A percentile compares a stretch with the other conserved stretches of the same genome.
phyloP scores from a whole-genome alignment of 139 green algal species.

The Marvania coccoides region DNA sequence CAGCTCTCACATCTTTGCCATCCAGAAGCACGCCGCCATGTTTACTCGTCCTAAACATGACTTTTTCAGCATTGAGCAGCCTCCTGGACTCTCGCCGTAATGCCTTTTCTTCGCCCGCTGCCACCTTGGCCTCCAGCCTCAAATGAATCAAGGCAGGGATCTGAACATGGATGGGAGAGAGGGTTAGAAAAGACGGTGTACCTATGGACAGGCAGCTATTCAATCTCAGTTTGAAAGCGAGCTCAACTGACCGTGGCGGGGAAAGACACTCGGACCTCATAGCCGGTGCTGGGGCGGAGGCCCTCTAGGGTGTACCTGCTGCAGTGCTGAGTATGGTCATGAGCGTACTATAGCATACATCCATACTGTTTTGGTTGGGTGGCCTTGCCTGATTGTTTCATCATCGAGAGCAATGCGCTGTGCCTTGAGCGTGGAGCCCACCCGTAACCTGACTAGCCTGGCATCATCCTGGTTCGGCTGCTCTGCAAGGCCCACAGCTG shows the following conservation, averaged over 20 bases:
- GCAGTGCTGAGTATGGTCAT: too few species aligned
- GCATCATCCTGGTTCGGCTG: too few species aligned
- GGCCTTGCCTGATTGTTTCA: too few species aligned
- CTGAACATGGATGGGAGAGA: neutral
- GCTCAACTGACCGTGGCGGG: neutral
- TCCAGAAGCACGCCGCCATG: neutral
- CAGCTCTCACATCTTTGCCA: neutral
- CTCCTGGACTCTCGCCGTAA: neutral
- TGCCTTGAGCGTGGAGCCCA: too few species aligned
- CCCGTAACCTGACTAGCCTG: too few species aligned
- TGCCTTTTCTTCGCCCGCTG: neutral
- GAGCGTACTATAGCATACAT: too few species aligned
- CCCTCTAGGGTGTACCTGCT: slow-evolving; percentile 1
- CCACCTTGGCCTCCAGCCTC: neutral
- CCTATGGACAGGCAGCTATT: neutral
- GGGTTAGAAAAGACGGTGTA: neutral
- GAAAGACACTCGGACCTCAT: slow-evolving; percentile 11
- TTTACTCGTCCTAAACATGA: slow-evolving; percentile 2
- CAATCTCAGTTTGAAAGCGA: neutral
- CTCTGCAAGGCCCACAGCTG: too few species aligned
- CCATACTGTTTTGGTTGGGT: too few species aligned
- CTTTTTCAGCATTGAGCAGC: slow-evolving; percentile 20
- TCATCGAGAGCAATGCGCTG: too few species aligned
- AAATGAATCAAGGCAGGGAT: neutral
- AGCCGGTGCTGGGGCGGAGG: neutral